Evolutionary conservation across 2,329 filamentous ascomycete species (phyloP).

Genomic region (Chrysosporium queenslandicum): DNA sequence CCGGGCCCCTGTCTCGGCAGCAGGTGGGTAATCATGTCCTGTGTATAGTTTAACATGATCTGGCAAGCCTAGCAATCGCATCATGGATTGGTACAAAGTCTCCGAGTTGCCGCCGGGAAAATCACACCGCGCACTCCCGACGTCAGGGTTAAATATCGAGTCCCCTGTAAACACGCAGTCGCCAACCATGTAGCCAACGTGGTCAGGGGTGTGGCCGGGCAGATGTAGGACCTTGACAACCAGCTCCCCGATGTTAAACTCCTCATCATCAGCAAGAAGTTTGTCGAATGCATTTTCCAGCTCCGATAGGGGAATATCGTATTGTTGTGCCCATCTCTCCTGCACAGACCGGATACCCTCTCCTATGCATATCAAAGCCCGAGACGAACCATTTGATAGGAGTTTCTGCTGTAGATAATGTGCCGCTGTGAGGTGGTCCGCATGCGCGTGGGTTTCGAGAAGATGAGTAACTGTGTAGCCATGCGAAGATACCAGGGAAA

Average conservation of each 20-base stretch:
- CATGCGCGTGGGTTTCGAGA: conserved; percentile 53
- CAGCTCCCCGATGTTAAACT: conserved; percentile 43
- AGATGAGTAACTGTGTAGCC: conserved; percentile 42
- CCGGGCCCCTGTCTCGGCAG: neutral
- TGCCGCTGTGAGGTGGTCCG: conserved; percentile 50
- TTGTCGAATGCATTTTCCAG: conserved; percentile 43
- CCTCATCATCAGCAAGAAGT: conserved; percentile 46
- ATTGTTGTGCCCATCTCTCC: conserved; percentile 40
- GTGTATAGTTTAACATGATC: conserved; percentile 41
- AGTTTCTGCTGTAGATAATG: conserved; percentile 45
- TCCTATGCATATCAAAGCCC: conserved; percentile 46
- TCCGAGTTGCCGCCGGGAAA: conserved; percentile 43
- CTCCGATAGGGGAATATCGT: conserved; percentile 39
- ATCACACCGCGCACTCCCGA: conserved; percentile 44
- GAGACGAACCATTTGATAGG: conserved; percentile 22
- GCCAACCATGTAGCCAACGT: conserved; percentile 49
- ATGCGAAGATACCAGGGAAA: conserved; percentile 35
- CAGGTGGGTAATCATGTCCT: conserved; percentile 43
- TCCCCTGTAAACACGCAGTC: conserved; percentile 42
- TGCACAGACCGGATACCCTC: conserved; percentile 46
- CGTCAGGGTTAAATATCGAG: conserved; percentile 43
- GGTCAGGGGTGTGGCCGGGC: conserved; percentile 53
- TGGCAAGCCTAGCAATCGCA: conserved; percentile 36
- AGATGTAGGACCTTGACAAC: conserved; percentile 43
- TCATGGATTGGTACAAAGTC: conserved; percentile 37